Conservation (phyloP, 176 grass and related monocot species). For the Zoysia japonica region DNA sequence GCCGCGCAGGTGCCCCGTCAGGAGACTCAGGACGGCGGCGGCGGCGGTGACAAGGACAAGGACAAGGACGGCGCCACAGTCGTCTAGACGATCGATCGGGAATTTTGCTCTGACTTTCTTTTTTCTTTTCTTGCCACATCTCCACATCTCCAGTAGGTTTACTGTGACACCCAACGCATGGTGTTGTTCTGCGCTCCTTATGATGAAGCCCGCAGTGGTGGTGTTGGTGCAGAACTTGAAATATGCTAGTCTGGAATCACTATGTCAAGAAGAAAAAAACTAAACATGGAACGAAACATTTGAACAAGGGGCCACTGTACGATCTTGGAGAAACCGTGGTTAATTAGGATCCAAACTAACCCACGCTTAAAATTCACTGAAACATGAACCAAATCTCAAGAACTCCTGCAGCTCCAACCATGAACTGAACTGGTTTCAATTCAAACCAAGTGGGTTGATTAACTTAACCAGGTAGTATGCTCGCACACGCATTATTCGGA, state of each 20-base stretch:
- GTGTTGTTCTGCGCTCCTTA: conserved; percentile 3
- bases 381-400: no score
- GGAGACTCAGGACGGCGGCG: not conserved
- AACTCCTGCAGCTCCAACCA: no score
- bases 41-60: not conserved
- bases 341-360: no score
- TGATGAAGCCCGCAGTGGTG: not conserved
- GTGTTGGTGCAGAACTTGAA: not conserved
- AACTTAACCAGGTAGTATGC: no score
- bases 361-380: no score
- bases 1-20: not conserved
- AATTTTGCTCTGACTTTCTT: conserved; percentile 18
- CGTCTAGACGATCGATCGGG: conserved; percentile 20
- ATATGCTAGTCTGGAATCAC: conserved; percentile 17
- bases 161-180: not conserved
- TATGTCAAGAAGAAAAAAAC: not conserved
- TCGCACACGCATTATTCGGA: no score
- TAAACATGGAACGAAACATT: no score
- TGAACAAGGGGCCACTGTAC: no score
- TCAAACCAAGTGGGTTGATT: no score
- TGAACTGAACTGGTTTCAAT: no score
- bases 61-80: not conserved
- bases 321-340: no score
- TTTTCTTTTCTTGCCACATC: not conserved
- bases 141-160: no score